Evolutionary conservation across 164 flowering plant genomes (phyloP), one percentile per base, ranked within the genome.

Genomic region (Chloranthus sessilifolius): DNA sequence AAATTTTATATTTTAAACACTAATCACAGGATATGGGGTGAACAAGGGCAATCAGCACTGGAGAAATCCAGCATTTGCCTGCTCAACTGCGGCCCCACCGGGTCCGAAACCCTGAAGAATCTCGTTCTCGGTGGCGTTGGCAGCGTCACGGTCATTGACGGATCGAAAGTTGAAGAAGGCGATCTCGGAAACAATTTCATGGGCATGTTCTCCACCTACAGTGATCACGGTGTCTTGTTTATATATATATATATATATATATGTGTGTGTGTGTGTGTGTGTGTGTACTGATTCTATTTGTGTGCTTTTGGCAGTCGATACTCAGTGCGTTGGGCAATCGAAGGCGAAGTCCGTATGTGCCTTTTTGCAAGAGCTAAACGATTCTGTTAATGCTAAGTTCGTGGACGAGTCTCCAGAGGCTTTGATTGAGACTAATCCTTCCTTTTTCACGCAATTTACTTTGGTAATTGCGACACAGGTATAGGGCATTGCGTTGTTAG

Each of bases 81-180:
- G 59, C 85, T 92, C 26, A 88, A 88, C 50, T 88, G 97, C 59
- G 99, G 99, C 23, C 99, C 99, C 16, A 92, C 99, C 36, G 99
- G 99, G 40, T 83, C 95, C 1, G 99, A 92, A 64, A 74, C 97
- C n/a, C 63, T 92, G 49, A 88, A 92, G 47, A 92, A 92, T 69
- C 86, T 92, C 55, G 96, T 92, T 43, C 96, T 92, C 66, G 99
- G 95, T 50, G 99, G 99, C 41, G 64, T 92, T 66, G 96, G 96
- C 59, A 84, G 95, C 60, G 82, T 92, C 50, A 88, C 99, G 0
- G 78, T 86, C 29, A 67, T 92, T 45, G 98, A 92, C 68, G 96
- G 95, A 53, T 85, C 96, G 17, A 83, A 74, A 67, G 94, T 88
- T 49, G 89, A 80, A 61, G 58, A 49, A 26, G 82, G 81, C 3